A percentile compares a stretch with the other conserved stretches of the same genome.
Evolutionary conservation across 164 flowering plant genomes (phyloP).

Genomic region (Tinospora cordifolia): DNA sequence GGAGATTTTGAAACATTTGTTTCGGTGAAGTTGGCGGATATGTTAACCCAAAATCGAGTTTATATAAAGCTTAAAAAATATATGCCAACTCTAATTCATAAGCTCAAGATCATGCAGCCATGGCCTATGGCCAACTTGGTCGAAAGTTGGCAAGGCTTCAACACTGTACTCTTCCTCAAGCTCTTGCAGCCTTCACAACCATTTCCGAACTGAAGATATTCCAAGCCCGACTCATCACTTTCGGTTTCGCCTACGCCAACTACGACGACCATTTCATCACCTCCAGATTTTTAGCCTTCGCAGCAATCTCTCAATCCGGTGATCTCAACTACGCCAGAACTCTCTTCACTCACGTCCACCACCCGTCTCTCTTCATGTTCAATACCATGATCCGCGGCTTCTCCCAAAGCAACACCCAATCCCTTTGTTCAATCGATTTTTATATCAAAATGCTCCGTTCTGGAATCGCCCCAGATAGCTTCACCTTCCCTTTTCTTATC

Average conservation of each 20-base stretch:
- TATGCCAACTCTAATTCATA: too few relatives aligned
- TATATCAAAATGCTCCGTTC: slow-evolving; percentile 20
- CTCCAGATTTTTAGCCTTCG: slow-evolving; percentile 20
- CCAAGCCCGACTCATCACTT: slow-evolving; percentile 23
- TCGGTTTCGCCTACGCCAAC: slow-evolving; percentile 6
- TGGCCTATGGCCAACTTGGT: slow-evolving; percentile 7
- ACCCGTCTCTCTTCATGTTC: slow-evolving; percentile 22
- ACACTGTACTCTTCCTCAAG: slow-evolving; percentile 20
- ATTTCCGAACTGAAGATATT: slow-evolving; percentile 20
- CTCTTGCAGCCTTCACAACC: slow-evolving; percentile 22
- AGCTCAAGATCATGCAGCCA: neutral
- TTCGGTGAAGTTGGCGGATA: too few relatives aligned
- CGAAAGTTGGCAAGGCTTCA: slow-evolving; percentile 20
- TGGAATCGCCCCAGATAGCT: slow-evolving; percentile 21
- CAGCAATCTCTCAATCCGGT: slow-evolving; percentile 16
- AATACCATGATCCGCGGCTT: slow-evolving; percentile 27
- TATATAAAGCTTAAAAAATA: too few relatives aligned
- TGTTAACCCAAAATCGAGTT: too few relatives aligned
- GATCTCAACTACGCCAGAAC: slow-evolving; percentile 19
- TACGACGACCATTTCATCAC: slow-evolving; percentile 11
- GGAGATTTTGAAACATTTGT: too few relatives aligned
- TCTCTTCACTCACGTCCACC: slow-evolving; percentile 15
- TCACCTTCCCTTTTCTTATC: slow-evolving; percentile 27
- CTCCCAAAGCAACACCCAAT: slow-evolving; percentile 7
- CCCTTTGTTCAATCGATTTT: slow-evolving; percentile 11